phyloP scores from a whole-genome alignment of 1,284 basidiomycete genomes.

The Malassezia obtusa region DNA sequence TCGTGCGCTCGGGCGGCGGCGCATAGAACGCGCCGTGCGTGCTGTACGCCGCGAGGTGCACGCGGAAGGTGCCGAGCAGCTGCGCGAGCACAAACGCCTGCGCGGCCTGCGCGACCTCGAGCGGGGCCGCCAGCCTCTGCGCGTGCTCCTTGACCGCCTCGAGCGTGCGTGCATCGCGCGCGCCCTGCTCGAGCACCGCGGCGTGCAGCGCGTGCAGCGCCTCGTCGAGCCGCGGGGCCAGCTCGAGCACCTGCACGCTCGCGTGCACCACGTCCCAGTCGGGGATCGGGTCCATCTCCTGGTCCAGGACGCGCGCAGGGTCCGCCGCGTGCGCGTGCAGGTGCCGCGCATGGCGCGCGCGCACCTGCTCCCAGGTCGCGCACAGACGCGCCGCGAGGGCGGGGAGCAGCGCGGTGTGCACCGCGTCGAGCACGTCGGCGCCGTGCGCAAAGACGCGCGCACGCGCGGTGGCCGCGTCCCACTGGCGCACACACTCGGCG shows the following conservation, averaged over 20 bases:
- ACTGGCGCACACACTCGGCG: neutral
- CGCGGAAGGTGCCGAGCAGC: slow-evolving; percentile 5
- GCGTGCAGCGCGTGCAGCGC: neutral
- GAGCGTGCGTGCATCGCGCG: neutral
- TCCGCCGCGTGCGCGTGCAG: neutral
- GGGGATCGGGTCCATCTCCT: slow-evolving; percentile 10
- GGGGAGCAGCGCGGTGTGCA: neutral
- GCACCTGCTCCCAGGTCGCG: slow-evolving; percentile 1
- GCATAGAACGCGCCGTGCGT: neutral
- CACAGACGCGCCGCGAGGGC: neutral
- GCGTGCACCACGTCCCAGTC: slow-evolving; percentile 17
- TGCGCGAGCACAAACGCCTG: slow-evolving; percentile 10
- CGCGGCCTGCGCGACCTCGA: slow-evolving; percentile 1
- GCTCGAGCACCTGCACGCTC: neutral
- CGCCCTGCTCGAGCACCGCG: neutral
- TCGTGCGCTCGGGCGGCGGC: neutral
- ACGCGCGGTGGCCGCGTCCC: slow-evolving; percentile 1
- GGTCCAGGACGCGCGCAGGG: neutral
- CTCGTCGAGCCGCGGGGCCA: neutral
- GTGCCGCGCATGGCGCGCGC: slow-evolving; percentile 3
- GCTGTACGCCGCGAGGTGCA: slow-evolving; percentile 11
- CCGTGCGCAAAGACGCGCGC: neutral
- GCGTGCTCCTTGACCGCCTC: neutral
- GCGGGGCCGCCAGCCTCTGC: neutral
- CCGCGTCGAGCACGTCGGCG: neutral